Percentiles rank a stretch among this genome's conserved stretches.
Conservation (phyloP, 768 basidiomycete species). For the Lactifluus hygrophoroides region DNA sequence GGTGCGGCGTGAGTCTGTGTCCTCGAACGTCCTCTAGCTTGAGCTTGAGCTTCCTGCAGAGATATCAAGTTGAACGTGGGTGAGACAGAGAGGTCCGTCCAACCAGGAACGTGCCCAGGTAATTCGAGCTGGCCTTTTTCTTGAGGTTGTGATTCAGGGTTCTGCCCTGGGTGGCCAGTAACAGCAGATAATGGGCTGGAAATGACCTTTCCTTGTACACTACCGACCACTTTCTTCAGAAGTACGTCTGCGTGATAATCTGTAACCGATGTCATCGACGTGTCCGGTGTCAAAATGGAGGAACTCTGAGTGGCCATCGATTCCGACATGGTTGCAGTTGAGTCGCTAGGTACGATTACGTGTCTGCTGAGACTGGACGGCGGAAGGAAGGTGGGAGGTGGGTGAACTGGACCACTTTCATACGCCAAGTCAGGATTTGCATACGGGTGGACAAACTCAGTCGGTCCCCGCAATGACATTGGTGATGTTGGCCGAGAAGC, state of each 20-base stretch:
- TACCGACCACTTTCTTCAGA: constrained; percentile 10
- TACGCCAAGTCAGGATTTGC: constrained; percentile 66
- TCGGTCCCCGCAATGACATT: constrained; percentile 9
- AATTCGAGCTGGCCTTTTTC: constrained; percentile 1
- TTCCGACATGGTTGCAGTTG: constrained; percentile 23
- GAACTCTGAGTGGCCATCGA: constrained; percentile 27
- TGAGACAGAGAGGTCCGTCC: constrained; percentile 38
- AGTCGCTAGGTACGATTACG: constrained; percentile 13
- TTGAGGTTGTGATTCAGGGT: constrained; percentile 6
- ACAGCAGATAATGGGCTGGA: constrained; percentile 8
- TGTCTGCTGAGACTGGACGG: constrained; percentile 23
- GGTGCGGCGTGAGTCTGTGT: constrained; percentile 34
- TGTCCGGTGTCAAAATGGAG: constrained; percentile 23
- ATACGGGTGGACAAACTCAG: constrained; percentile 56
- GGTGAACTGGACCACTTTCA: constrained; percentile 17
- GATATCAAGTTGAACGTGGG: constrained; percentile 61
- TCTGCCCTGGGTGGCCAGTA: background rate
- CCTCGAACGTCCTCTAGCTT: constrained; percentile 46
- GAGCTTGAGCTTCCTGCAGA: constrained; percentile 70
- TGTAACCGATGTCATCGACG: constrained; percentile 17
- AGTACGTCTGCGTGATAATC: constrained; percentile 11
- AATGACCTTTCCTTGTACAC: constrained; percentile 17
- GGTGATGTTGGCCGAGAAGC: constrained; percentile 21
- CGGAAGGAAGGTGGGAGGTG: constrained; percentile 28
- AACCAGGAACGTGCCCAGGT: constrained; percentile 30